Conservation (phyloP, 495 filamentous ascomycete species). For the Lophium mytilinum region DNA sequence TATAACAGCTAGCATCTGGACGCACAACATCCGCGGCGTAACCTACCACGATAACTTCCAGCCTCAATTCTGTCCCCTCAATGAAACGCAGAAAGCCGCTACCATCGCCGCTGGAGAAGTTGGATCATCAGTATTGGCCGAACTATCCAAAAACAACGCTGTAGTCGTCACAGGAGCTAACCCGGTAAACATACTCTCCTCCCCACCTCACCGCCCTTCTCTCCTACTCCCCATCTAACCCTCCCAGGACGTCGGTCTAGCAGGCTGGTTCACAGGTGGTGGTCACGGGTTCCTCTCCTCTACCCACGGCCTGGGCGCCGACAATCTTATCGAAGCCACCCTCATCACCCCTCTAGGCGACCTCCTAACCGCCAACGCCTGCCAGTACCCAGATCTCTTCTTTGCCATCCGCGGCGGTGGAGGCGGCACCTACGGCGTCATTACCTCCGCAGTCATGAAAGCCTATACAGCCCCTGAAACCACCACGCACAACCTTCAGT, state of each 20-base stretch:
- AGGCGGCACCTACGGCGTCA: slow-evolving; percentile 1
- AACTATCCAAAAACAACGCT: slow-evolving; percentile 6
- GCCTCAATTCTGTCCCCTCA: slow-evolving; percentile 11
- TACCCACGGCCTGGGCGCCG: slow-evolving; percentile 41
- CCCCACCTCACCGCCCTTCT: neutral
- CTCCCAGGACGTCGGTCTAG: slow-evolving; percentile 4
- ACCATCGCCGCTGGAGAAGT: slow-evolving; percentile 20
- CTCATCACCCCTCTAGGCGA: slow-evolving; percentile 20
- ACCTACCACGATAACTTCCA: slow-evolving; percentile 5
- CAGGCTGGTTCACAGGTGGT: slow-evolving; percentile 3
- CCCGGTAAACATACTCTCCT: neutral
- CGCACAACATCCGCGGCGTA: slow-evolving; percentile 18
- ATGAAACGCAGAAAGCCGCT: slow-evolving; percentile 10
- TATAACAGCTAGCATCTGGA: slow-evolving; percentile 20
- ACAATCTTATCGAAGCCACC: slow-evolving; percentile 37
- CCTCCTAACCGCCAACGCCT: neutral
- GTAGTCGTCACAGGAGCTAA: slow-evolving; percentile 18
- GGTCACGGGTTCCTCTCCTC: neutral
- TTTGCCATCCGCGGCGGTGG: slow-evolving; percentile 2
- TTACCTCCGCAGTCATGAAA: slow-evolving; percentile 14
- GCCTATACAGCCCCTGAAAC: slow-evolving; percentile 11
- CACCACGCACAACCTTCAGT: neutral
- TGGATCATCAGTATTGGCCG: slow-evolving; percentile 10
- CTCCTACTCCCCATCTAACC: neutral
- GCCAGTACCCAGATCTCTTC: neutral